phyloP scores from a whole-genome alignment of 1,139 yeast genomes.

The Zygoascus hellenicus region DNA sequence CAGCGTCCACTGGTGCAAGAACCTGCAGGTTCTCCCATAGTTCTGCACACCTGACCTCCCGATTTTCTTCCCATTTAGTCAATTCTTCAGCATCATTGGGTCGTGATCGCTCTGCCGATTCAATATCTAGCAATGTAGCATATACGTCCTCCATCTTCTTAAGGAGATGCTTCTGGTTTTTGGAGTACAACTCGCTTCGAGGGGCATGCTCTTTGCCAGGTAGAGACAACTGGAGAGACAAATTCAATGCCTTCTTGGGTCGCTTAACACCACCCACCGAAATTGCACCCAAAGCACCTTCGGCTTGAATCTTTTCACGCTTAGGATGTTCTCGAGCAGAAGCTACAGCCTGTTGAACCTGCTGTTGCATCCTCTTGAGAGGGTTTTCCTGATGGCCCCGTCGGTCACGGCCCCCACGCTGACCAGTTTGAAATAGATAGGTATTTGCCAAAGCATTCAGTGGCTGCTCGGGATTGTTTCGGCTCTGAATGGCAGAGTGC shows the following conservation, averaged over 20 bases:
- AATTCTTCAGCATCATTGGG: slow-evolving; percentile 41
- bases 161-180: slow-evolving; percentile 25
- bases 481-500: slow-evolving; percentile 73
- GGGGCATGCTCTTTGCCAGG: slow-evolving; percentile 15
- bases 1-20: slow-evolving; percentile 44
- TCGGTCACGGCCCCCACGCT: slow-evolving; percentile 76
- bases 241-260: slow-evolving; percentile 82
- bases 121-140: slow-evolving; percentile 70
- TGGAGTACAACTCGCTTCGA: slow-evolving; percentile 27
- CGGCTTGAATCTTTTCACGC: slow-evolving; percentile 63
- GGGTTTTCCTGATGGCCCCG: slow-evolving; percentile 79
- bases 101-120: slow-evolving; percentile 67
- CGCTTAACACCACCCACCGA: slow-evolving; percentile 76
- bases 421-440: slow-evolving; percentile 88
- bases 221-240: slow-evolving; percentile 30
- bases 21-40: slow-evolving; percentile 80
- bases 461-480: slow-evolving; percentile 42
- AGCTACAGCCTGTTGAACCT: slow-evolving; percentile 93
- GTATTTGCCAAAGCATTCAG: slow-evolving; percentile 80
- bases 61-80: slow-evolving; percentile 37
- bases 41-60: slow-evolving; percentile 29
- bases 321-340: slow-evolving; percentile 89
- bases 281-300: slow-evolving; percentile 89
- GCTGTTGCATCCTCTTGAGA: slow-evolving; percentile 96
- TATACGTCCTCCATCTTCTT: slow-evolving; percentile 65